These are phyloP conservation scores for Neospermospora avenae DNA, from an alignment of 2,329 filamentous ascomycete genomes.

Conservation along the genomic window DNA sequence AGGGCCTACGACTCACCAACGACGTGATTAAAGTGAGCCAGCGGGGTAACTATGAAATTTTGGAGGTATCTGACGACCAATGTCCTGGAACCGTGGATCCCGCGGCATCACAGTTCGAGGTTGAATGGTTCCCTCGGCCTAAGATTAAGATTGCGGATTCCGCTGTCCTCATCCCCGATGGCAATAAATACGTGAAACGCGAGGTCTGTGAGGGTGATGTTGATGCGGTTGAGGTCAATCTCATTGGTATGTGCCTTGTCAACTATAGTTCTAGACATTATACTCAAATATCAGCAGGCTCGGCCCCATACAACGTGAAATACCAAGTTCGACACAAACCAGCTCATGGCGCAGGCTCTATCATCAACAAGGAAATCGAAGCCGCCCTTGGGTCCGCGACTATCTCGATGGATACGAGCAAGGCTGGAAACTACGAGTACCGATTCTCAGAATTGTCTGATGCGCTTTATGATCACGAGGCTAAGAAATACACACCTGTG, in stretches of 20 bases:
- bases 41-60: conserved; percentile 75
- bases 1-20: conserved; percentile 53
- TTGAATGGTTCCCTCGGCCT: conserved; percentile 84
- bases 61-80: conserved; percentile 71
- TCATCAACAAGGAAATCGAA: conserved; percentile 70
- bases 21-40: conserved; percentile 63
- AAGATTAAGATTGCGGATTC: conserved; percentile 63
- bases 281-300: conserved; percentile 46
- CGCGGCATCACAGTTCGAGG: conserved; percentile 69
- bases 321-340: conserved; percentile 77
- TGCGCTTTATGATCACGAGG: conserved; percentile 76
- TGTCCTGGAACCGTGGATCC: conserved; percentile 81
- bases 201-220: conserved; percentile 94
- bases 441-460: conserved; percentile 80
- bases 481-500: conserved; percentile 61
- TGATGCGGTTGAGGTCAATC: conserved; percentile 77
- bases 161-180: conserved; percentile 54
- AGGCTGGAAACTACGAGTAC: conserved; percentile 82
- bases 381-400: conserved; percentile 73
- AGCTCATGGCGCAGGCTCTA: conserved; percentile 59
- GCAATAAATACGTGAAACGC: conserved; percentile 63
- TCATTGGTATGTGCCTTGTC: conserved; percentile 60
- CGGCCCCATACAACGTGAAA: conserved; percentile 76
- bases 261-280: not conserved
- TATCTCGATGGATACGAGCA: conserved; percentile 80